Percentiles rank a stretch among this genome's conserved stretches.
Conservation (phyloP, 129 eudicot species). For the Arctium lappa region DNA sequence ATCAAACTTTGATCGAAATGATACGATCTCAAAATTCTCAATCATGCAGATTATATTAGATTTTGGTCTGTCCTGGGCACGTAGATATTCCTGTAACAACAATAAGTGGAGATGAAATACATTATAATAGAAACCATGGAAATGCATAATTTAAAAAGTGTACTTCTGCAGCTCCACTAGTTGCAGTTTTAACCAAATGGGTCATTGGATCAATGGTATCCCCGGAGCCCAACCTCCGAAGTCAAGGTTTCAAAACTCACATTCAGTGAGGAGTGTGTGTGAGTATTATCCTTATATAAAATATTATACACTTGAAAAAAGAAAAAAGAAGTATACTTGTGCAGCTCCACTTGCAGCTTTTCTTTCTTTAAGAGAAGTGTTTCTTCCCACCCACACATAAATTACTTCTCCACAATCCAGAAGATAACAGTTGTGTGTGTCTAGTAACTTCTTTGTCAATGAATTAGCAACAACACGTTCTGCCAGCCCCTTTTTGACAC, state of each 20-base stretch:
- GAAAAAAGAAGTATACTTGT: not conserved
- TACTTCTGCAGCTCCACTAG: slow-evolving; percentile 72
- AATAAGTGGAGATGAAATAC: not conserved
- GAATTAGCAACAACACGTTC: slow-evolving; percentile 52
- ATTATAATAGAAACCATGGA: slow-evolving; percentile 1
- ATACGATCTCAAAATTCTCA: slow-evolving; percentile 77
- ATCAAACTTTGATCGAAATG: slow-evolving; percentile 59
- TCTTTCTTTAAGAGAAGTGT: slow-evolving; percentile 66
- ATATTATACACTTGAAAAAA: too few species aligned
- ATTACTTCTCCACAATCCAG: slow-evolving; percentile 77
- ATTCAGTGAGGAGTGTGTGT: not conserved
- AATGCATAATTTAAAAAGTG: slow-evolving; percentile 3
- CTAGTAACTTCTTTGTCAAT: slow-evolving; percentile 70
- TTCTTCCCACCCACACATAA: slow-evolving; percentile 83
- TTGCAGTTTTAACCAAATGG: slow-evolving; percentile 41
- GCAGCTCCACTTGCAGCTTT: slow-evolving; percentile 58
- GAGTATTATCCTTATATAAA: not conserved
- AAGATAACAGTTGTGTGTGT: slow-evolving; percentile 62
- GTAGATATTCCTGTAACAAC: slow-evolving; percentile 54
- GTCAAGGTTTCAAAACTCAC: too few species aligned
- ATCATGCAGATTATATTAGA: slow-evolving; percentile 55
- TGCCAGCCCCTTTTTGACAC: slow-evolving; percentile 67
- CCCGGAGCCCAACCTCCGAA: too few species aligned
- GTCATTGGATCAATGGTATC: too few species aligned
- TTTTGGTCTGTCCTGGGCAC: slow-evolving; percentile 54